These are phyloP conservation scores for Rhodotorula sp. DNA, from an alignment of 1,284 basidiomycete species.

Conservation along the genomic window DNA sequence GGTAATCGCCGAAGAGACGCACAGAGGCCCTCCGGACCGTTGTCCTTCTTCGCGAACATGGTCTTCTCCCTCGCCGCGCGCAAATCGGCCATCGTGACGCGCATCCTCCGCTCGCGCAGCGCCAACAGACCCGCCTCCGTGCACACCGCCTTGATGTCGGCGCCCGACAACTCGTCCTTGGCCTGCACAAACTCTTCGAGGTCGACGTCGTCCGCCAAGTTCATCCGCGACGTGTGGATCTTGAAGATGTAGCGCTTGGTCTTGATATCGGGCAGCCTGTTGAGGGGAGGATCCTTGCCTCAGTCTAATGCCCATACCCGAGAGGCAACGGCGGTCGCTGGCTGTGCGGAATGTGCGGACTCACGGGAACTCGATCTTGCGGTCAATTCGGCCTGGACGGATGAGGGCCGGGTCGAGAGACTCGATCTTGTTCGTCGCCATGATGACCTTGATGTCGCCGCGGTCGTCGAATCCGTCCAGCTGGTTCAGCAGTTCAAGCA, in stretches of 20 bases:
- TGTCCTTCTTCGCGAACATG: slow-evolving; percentile 48
- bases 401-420: slow-evolving; percentile 94
- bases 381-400: slow-evolving; percentile 95
- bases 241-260: slow-evolving; percentile 98
- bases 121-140: slow-evolving; percentile 94
- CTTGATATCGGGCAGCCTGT: slow-evolving; percentile 87
- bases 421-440: slow-evolving; percentile 92
- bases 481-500: slow-evolving; percentile 60
- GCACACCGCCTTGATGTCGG: slow-evolving; percentile 85
- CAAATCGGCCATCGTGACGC: slow-evolving; percentile 73
- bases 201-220: slow-evolving; percentile 84
- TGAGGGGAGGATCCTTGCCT: too few relatives aligned
- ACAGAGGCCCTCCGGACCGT: slow-evolving; percentile 46
- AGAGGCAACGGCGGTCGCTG: neutral
- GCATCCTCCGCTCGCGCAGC: slow-evolving; percentile 90
- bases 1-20: neutral
- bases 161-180: slow-evolving; percentile 91
- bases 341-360: neutral
- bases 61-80: slow-evolving; percentile 48
- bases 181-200: slow-evolving; percentile 93
- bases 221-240: slow-evolving; percentile 96
- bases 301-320: too few relatives aligned
- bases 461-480: slow-evolving; percentile 99
- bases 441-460: slow-evolving; percentile 94
- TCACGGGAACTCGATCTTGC: slow-evolving; percentile 72